phyloP scores from a whole-genome alignment of 2,329 filamentous ascomycete species.

The Pseudogymnoascus sp. region DNA sequence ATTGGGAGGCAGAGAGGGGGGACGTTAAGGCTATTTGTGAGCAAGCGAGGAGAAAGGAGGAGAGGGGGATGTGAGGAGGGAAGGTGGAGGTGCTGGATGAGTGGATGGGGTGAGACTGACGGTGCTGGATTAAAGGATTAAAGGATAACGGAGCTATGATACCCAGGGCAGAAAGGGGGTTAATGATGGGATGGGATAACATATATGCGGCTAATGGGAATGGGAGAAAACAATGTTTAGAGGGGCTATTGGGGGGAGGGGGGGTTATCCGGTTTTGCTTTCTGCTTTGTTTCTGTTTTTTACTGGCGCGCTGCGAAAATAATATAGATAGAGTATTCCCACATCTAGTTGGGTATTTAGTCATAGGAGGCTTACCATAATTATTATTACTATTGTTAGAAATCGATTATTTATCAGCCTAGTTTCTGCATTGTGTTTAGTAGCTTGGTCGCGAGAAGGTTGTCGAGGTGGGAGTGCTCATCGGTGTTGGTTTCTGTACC shows the following conservation, averaged over 20 bases:
- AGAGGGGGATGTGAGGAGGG: background rate
- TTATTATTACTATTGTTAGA: background rate
- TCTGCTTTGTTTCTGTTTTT: background rate
- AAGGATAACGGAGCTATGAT: background rate
- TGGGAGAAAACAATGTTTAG: background rate
- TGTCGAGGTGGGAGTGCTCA: background rate
- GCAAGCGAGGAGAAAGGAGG: background rate
- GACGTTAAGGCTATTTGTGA: slow-evolving; percentile 9
- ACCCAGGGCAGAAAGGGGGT: background rate
- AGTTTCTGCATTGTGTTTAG: background rate
- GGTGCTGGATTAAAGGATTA: too few relatives aligned
- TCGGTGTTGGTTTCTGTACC: background rate
- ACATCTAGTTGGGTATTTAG: background rate
- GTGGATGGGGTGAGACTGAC: background rate
- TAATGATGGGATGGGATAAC: background rate
- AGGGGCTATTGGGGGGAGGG: background rate
- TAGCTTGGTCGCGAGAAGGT: background rate
- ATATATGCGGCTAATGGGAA: background rate
- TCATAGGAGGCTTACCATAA: background rate
- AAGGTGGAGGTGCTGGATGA: background rate
- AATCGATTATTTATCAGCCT: background rate
- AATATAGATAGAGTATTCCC: slow-evolving; percentile 1
- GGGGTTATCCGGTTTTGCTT: background rate
- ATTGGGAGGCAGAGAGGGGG: slow-evolving; percentile 18
- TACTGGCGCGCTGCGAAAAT: background rate